phyloP scores from a whole-genome alignment of 2,329 filamentous ascomycete genomes.

The Aureobasidium sp. region DNA sequence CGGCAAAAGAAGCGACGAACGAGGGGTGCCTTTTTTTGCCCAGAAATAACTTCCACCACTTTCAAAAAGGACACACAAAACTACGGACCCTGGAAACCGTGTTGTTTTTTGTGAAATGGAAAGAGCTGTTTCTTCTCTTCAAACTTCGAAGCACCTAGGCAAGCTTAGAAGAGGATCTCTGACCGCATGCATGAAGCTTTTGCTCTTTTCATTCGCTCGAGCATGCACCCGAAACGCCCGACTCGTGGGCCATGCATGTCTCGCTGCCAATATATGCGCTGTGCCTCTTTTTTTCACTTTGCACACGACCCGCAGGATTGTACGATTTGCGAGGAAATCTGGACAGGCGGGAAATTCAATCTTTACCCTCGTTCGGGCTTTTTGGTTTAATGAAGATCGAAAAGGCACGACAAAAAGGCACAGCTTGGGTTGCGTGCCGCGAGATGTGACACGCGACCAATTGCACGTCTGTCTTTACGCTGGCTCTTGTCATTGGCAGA shows the following conservation, averaged over 20 bases:
- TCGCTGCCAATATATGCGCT: background rate
- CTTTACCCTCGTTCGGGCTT: background rate
- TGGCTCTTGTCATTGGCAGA: background rate
- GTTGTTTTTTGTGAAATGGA: background rate
- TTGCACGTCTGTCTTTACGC: background rate
- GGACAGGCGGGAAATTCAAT: background rate
- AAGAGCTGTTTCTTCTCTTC: background rate
- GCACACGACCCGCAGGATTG: background rate
- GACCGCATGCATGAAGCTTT: background rate
- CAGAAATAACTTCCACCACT: background rate
- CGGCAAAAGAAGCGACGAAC: constrained; percentile 4
- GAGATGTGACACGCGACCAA: constrained; percentile 1
- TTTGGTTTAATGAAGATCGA: background rate
- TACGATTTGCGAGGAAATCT: background rate
- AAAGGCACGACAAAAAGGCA: background rate
- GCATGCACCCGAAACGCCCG: constrained; percentile 7
- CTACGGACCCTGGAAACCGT: background rate
- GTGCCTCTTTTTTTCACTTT: background rate
- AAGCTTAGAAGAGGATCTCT: background rate
- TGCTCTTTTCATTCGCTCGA: constrained; percentile 1
- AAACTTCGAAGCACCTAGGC: background rate
- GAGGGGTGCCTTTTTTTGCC: background rate
- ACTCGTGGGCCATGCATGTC: background rate
- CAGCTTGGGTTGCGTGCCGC: background rate
- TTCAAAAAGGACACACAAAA: background rate